These are phyloP conservation scores for Pseudofabraea citricarpa DNA, from an alignment of 2,329 filamentous ascomycete genomes.

Conservation along the genomic window DNA sequence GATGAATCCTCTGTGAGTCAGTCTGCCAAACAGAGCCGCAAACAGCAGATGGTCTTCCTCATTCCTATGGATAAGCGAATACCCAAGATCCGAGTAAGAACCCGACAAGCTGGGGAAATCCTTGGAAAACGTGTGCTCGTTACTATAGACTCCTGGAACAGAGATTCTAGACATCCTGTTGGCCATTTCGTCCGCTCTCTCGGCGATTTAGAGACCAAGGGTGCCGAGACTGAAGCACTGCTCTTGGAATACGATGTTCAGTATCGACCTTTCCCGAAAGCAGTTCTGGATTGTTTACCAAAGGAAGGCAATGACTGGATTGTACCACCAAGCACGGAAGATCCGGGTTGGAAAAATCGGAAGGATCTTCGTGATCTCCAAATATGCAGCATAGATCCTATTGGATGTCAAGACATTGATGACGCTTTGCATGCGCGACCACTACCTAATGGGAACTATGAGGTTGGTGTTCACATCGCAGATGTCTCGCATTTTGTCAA, in stretches of 20 bases:
- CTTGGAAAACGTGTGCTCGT: slow-evolving; percentile 88
- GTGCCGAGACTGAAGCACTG: slow-evolving; percentile 93
- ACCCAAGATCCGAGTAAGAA: slow-evolving; percentile 90
- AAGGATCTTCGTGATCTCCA: slow-evolving; percentile 79
- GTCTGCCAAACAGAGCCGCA: slow-evolving; percentile 68
- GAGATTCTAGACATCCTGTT: slow-evolving; percentile 85
- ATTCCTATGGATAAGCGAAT: slow-evolving; percentile 98
- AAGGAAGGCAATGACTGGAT: slow-evolving; percentile 90
- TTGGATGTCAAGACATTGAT: slow-evolving; percentile 96
- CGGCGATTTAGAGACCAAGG: slow-evolving; percentile 91
- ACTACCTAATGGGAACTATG: slow-evolving; percentile 87
- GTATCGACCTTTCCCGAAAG: slow-evolving; percentile 94
- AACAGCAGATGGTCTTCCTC: slow-evolving; percentile 89
- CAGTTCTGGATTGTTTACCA: slow-evolving; percentile 89
- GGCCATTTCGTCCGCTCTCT: slow-evolving; percentile 92
- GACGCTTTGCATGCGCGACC: slow-evolving; percentile 86
- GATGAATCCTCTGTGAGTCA: slow-evolving; percentile 80
- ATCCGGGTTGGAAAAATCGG: slow-evolving; percentile 83
- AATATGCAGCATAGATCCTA: slow-evolving; percentile 95
- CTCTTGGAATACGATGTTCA: slow-evolving; percentile 96
- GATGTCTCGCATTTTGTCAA: slow-evolving; percentile 99
- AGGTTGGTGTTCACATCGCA: slow-evolving; percentile 97
- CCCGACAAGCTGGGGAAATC: slow-evolving; percentile 82
- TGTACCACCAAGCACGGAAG: slow-evolving; percentile 72
- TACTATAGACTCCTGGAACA: slow-evolving; percentile 92